Percentiles rank a stretch among this genome's conserved stretches.
These are phyloP conservation scores for Spathaspora sp. DNA, from an alignment of 1,139 yeast species.

Conservation along the genomic window DNA sequence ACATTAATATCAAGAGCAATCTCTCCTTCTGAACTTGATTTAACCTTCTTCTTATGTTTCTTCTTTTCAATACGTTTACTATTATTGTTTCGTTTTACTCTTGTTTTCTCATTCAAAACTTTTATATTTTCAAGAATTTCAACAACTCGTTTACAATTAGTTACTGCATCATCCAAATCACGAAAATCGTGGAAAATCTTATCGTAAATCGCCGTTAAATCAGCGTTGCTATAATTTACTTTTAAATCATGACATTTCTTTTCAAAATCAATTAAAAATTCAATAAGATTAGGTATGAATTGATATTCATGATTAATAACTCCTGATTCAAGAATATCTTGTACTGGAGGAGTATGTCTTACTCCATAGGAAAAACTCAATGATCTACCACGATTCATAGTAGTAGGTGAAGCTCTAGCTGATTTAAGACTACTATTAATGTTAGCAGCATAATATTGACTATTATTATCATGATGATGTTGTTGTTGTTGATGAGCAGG, in stretches of 20 bases:
- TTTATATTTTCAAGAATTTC: constrained; percentile 11
- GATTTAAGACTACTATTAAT: background rate
- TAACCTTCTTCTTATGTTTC: constrained; percentile 5
- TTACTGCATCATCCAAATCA: constrained; percentile 10
- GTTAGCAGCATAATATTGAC: background rate
- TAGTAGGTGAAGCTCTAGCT: constrained; percentile 7
- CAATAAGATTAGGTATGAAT: constrained; percentile 11
- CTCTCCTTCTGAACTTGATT: constrained; percentile 13
- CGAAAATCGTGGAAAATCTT: constrained; percentile 8
- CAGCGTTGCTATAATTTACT: background rate
- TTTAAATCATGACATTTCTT: constrained; percentile 10
- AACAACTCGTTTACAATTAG: constrained; percentile 9
- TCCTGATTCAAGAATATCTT: constrained; percentile 3
- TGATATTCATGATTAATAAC: constrained; percentile 5
- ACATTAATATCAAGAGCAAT: constrained; percentile 14
- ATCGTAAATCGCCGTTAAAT: constrained; percentile 4
- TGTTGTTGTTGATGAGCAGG: background rate
- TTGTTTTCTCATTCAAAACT: constrained; percentile 5
- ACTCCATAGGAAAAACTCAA: constrained; percentile 5
- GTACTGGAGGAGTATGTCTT: background rate
- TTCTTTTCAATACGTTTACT: constrained; percentile 1
- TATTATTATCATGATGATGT: background rate
- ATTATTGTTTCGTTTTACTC: background rate
- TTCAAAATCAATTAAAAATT: constrained; percentile 14
- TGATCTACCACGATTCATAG: constrained; percentile 8